Percentiles rank a stretch among this genome's conserved stretches.
Evolutionary conservation across 1,139 yeast species (phyloP).

Genomic region (Kodamaea anthophila): DNA sequence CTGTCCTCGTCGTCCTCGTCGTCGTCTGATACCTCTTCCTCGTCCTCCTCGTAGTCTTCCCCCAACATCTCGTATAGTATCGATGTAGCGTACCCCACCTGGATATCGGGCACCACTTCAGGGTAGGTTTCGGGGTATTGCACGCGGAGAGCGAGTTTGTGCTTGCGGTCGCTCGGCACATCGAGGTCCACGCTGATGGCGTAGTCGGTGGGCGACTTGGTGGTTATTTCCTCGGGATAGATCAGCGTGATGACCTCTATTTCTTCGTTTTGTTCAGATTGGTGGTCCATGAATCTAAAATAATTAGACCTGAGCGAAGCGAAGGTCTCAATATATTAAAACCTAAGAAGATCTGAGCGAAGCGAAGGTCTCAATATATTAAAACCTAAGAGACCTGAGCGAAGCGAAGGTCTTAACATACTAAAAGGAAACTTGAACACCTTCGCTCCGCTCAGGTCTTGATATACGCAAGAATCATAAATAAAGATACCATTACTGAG

Average conservation of each 20-base stretch:
- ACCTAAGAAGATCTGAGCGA: neutral
- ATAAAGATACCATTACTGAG: no score
- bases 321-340: neutral
- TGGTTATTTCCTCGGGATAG: conserved; percentile 78
- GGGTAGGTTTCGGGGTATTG: conserved; percentile 70
- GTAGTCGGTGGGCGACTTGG: conserved; percentile 39
- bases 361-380: no score
- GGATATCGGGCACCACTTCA: conserved; percentile 55
- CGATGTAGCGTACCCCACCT: conserved; percentile 25
- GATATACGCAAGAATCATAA: no score
- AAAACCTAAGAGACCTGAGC: neutral
- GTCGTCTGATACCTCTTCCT: conserved; percentile 33
- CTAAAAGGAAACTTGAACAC: no score
- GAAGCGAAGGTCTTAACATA: no score
- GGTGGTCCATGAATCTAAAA: conserved; percentile 49
- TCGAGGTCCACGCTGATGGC: conserved; percentile 49
- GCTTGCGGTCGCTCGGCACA: conserved; percentile 49
- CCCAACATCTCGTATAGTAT: conserved; percentile 12
- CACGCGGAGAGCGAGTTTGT: conserved; percentile 49
- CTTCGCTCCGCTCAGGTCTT: no score
- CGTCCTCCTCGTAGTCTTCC: conserved; percentile 30
- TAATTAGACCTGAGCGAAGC: conserved; percentile 1
- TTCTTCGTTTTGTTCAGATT: conserved; percentile 75
- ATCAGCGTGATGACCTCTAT: conserved; percentile 81
- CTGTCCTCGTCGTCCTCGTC: conserved; percentile 39